A percentile compares a stretch with the other conserved stretches of the same genome.
Evolutionary conservation across 352 stramenopile genomes (phyloP).

Genomic region (Hyaloperonospora brassicae): DNA sequence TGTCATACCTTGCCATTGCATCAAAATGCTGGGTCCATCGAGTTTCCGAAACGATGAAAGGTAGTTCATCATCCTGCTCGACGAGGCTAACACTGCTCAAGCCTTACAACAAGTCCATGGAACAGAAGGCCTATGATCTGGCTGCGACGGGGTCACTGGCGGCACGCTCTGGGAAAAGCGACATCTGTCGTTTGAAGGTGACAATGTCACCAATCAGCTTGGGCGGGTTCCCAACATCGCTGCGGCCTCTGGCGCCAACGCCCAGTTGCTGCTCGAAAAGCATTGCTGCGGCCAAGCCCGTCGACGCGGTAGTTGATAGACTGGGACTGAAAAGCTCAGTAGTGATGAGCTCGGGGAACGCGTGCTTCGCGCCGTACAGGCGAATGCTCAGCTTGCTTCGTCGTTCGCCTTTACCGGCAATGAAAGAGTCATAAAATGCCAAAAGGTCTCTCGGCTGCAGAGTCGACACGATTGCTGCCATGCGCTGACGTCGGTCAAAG

Average conservation of each 20-base stretch:
- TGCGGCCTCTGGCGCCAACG: too few species aligned
- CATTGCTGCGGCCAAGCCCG: constrained; percentile 30
- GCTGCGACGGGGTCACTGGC: constrained; percentile 10
- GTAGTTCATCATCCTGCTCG: too few species aligned
- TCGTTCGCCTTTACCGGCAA: constrained; percentile 21
- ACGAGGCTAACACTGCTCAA: too few species aligned
- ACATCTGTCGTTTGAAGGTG: constrained; percentile 58
- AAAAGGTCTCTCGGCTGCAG: constrained; percentile 44
- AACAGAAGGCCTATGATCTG: constrained; percentile 12
- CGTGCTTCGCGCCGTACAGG: constrained; percentile 46
- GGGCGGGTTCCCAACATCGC: too few species aligned
- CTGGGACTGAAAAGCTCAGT: background rate
- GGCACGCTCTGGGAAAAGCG: constrained; percentile 52
- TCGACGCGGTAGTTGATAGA: constrained; percentile 5
- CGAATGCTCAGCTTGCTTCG: constrained; percentile 50
- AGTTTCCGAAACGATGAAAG: too few species aligned
- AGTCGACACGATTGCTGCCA: constrained; percentile 41
- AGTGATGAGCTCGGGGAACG: constrained; percentile 25
- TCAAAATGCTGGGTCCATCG: too few species aligned
- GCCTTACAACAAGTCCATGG: too few species aligned
- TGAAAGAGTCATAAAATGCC: constrained; percentile 55
- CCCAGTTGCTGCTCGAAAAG: constrained; percentile 22
- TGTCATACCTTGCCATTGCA: too few species aligned
- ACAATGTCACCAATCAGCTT: constrained; percentile 41
- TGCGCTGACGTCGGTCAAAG: constrained; percentile 49